Conservation (phyloP, 495 filamentous ascomycete genomes). For the Pyrenopolyporus hunteri region DNA sequence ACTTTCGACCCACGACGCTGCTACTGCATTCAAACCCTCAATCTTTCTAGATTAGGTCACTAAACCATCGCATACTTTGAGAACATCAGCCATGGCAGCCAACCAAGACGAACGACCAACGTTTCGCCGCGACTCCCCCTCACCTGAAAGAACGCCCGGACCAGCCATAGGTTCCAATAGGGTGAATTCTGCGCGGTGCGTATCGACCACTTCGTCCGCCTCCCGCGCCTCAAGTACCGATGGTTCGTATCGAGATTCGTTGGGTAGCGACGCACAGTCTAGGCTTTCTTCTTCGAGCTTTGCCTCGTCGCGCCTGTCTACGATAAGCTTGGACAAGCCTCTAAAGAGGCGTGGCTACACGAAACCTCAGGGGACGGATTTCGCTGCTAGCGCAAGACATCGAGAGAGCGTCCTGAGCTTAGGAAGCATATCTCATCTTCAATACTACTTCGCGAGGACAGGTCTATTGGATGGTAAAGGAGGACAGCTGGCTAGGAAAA, state of each 20-base stretch:
- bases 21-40: not conserved
- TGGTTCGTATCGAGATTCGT: slow-evolving; percentile 61
- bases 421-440: slow-evolving; percentile 94
- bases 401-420: slow-evolving; percentile 94
- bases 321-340: slow-evolving; percentile 49
- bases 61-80: not conserved
- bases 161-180: slow-evolving; percentile 67
- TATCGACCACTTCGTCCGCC: slow-evolving; percentile 76
- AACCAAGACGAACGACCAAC: slow-evolving; percentile 43
- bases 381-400: slow-evolving; percentile 85
- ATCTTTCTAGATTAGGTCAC: not conserved
- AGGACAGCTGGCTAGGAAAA: slow-evolving; percentile 75
- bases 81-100: slow-evolving; percentile 43
- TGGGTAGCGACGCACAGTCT: slow-evolving; percentile 58
- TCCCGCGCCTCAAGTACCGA: slow-evolving; percentile 62
- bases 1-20: slow-evolving; percentile 5
- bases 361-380: slow-evolving; percentile 86
- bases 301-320: slow-evolving; percentile 53
- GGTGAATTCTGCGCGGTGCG: slow-evolving; percentile 68
- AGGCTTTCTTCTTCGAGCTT: slow-evolving; percentile 58
- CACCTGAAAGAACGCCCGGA: slow-evolving; percentile 69
- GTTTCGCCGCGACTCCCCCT: slow-evolving; percentile 59
- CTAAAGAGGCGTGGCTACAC: slow-evolving; percentile 82
- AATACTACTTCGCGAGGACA: slow-evolving; percentile 97
- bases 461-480: slow-evolving; percentile 93